A percentile compares a stretch with the other conserved stretches of the same genome.
Evolutionary conservation across 2,329 filamentous ascomycete species (phyloP).

Genomic region (Trichophyton equinum): DNA sequence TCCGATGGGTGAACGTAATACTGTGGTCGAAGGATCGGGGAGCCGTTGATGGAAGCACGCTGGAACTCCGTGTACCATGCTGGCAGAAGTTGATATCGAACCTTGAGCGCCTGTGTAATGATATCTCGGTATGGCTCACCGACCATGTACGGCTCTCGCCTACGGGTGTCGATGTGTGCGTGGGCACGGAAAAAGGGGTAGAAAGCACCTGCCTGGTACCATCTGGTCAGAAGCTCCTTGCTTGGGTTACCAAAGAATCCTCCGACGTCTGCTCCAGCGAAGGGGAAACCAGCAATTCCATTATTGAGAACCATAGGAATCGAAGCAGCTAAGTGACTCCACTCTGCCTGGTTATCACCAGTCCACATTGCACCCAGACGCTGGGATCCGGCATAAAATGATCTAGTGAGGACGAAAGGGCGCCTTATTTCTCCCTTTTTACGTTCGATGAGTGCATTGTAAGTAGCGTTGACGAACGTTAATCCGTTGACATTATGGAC

Average conservation of each 20-base stretch:
- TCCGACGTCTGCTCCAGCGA: conserved; percentile 87
- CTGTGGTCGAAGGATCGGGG: conserved; percentile 80
- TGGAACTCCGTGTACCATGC: conserved; percentile 97
- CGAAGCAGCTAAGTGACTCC: conserved; percentile 78
- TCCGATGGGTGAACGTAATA: conserved; percentile 84
- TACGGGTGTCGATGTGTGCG: conserved; percentile 89
- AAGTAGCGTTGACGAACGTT: conserved; percentile 91
- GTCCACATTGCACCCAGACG: conserved; percentile 95
- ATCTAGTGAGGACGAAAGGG: conserved; percentile 84
- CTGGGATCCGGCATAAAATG: conserved; percentile 86
- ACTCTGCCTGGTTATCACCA: conserved; percentile 88
- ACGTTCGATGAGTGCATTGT: conserved; percentile 67
- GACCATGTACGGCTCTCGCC: conserved; percentile 81
- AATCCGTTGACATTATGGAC: conserved; percentile 92
- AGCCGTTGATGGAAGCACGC: conserved; percentile 67
- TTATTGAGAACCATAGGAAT: conserved; percentile 90
- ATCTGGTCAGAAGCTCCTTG: conserved; percentile 79
- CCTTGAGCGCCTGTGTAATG: conserved; percentile 72
- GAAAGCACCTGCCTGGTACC: conserved; percentile 94
- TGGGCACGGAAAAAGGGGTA: conserved; percentile 98
- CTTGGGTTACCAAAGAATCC: conserved; percentile 97
- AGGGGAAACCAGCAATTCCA: conserved; percentile 85
- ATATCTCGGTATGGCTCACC: conserved; percentile 76
- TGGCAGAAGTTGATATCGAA: conserved; percentile 80
- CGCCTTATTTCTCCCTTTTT: conserved; percentile 75